Evolutionary conservation across 345 rosid genomes (phyloP), one percentile per base, ranked within the genome.

Genomic region (Pugionium cornutum): DNA sequence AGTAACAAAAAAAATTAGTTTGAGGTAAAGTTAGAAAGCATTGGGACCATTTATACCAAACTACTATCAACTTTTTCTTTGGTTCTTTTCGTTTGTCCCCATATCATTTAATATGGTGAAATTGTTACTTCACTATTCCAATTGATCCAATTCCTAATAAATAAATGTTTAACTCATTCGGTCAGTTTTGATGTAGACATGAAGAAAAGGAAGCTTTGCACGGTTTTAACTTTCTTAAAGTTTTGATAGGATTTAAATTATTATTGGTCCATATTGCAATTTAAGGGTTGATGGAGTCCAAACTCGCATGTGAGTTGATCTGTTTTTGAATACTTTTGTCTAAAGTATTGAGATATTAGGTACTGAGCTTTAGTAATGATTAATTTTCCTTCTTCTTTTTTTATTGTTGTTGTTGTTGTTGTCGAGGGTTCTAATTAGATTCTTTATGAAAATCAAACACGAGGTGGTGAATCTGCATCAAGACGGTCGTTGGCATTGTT

Each of bases 121-220:
- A 67, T 45, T 51, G 62, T 59, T 66, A 66, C 76, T 10, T 37
- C 47, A 51, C 58, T 58, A 39, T 52, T 51, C 9, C 43, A 41
- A 58, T 73, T 65, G 36, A 32, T 56, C 58, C 41, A 41, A 30
- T 47, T 71, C 52, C 58, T 48, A 35, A 66, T 58, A 52, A 58
- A 59, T 65, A 36, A 66, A 44, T 32, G 34, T 59, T 18, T 51
- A 66, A 53, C 67, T 53, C 53, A 50, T 58, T 72, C 36, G 62
- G 66, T 65, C 61, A 72, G 55, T 52, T 59, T 58, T 73, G 67
- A 66, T 73, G 62, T 32, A 25, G 76, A 58, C 71, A 52, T 44
- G 50, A 53, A 66, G 67, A 72, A 66, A 59, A 50, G 58, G 67
- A 58, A 73, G 25, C 67, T 66, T 66, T 73, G 55, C 76, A 73